Evolutionary conservation across 2,329 filamentous ascomycete genomes (phyloP).

Genomic region (Bipolaris victoriae): DNA sequence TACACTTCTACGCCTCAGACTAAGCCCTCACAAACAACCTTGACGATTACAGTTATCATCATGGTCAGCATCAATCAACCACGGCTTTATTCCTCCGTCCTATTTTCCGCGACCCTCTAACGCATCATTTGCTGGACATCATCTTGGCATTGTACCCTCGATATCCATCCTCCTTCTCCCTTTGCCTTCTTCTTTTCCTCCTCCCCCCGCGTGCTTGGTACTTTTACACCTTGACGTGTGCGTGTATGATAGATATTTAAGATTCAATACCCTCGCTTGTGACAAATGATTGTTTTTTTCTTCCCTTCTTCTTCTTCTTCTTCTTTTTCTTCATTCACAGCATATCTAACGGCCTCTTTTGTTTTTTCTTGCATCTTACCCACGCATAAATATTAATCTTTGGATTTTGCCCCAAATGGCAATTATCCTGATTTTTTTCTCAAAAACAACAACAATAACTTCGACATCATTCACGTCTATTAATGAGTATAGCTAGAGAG

Average conservation of each 20-base stretch:
- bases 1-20: not conserved
- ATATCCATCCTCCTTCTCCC: not conserved
- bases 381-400: no score
- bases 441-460: not conserved
- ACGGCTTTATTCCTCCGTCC: not conserved
- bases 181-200: not conserved
- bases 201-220: not conserved
- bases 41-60: not conserved
- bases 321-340: not conserved
- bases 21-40: not conserved
- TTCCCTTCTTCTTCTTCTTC: not conserved
- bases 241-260: conserved; percentile 1
- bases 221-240: not conserved
- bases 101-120: not conserved
- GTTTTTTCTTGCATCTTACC: not conserved
- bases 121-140: conserved; percentile 4
- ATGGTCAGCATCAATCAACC: not conserved
- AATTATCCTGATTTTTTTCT: not conserved
- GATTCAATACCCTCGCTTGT: conserved; percentile 5
- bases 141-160: not conserved
- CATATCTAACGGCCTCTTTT: not conserved
- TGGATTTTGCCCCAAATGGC: no score
- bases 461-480: not conserved
- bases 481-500: not conserved
- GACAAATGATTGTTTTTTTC: not conserved